Evolutionary conservation across 176 grass and related monocot species (phyloP).

Genomic region (Aegilops sharonensis): DNA sequence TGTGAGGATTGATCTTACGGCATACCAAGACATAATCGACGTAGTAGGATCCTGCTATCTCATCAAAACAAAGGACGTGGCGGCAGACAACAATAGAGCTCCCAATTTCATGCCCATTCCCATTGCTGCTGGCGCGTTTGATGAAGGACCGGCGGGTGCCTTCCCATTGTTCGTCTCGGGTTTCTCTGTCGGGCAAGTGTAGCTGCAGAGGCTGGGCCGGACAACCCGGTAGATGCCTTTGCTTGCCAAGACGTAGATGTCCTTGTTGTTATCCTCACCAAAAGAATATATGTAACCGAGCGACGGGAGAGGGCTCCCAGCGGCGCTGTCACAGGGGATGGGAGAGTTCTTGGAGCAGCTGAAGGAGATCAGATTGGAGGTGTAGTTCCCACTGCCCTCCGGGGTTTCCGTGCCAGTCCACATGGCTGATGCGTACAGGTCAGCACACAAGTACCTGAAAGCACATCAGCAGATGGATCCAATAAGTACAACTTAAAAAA

Average conservation of each 20-base stretch:
- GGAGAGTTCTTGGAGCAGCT: constrained; percentile 60
- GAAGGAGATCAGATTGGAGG: constrained; percentile 46
- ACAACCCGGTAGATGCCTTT: constrained; percentile 82
- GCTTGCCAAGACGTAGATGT: constrained; percentile 57
- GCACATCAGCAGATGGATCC: not conserved
- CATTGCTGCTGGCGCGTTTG: constrained; percentile 10
- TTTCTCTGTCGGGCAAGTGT: constrained; percentile 56
- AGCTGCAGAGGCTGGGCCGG: constrained; percentile 68
- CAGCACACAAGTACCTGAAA: constrained; percentile 69
- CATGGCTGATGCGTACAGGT: constrained; percentile 60
- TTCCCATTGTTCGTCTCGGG: constrained; percentile 26
- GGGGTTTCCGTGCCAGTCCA: constrained; percentile 75
- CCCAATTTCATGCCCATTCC: not conserved
- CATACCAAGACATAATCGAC: not conserved
- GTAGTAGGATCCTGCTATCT: constrained; percentile 21
- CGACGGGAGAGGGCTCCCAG: constrained; percentile 54
- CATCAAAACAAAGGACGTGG: constrained; percentile 33
- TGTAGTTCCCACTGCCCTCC: constrained; percentile 59
- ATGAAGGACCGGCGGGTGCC: constrained; percentile 15
- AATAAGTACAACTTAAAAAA: not conserved
- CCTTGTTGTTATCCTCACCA: constrained; percentile 83
- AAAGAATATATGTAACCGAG: constrained; percentile 77
- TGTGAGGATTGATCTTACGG: not conserved
- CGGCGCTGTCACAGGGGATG: constrained; percentile 40
- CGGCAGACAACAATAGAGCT: constrained; percentile 16